Percentiles rank a stretch among this genome's conserved stretches.
These are phyloP conservation scores for Microdochium trichocladiopsis DNA, from an alignment of 2,329 filamentous ascomycete genomes.

Conservation along the genomic window DNA sequence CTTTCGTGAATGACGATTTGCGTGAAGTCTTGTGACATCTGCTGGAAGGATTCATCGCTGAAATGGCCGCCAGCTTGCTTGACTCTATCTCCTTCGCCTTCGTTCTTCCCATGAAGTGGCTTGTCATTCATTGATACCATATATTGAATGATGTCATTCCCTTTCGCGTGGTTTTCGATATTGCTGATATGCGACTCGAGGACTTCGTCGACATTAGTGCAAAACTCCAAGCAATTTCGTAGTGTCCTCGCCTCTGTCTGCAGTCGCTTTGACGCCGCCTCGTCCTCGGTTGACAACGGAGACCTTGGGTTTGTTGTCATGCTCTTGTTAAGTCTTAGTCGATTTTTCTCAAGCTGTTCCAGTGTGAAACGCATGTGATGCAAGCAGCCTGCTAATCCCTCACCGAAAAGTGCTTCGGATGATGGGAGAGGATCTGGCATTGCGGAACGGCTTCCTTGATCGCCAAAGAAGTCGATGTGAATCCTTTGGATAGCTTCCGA, in stretches of 20 bases:
- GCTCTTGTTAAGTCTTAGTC: background rate
- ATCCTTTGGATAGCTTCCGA: constrained; percentile 1
- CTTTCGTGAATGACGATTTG: constrained; percentile 1
- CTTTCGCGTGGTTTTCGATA: constrained; percentile 2
- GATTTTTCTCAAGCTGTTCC: constrained; percentile 1
- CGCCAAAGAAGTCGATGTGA: constrained; percentile 1
- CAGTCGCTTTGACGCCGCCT: constrained; percentile 1
- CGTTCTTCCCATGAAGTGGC: constrained; percentile 1
- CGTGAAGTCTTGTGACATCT: constrained; percentile 1
- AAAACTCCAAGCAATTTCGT: constrained; percentile 1
- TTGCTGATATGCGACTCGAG: constrained; percentile 2
- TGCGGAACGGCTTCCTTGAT: background rate
- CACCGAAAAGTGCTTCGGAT: background rate
- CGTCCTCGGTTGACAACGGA: background rate
- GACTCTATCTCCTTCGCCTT: background rate
- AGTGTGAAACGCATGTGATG: constrained; percentile 3
- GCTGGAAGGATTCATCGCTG: constrained; percentile 1
- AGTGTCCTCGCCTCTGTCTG: constrained; percentile 1
- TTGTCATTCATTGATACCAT: constrained; percentile 2
- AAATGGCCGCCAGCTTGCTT: constrained; percentile 2
- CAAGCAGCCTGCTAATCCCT: constrained; percentile 1
- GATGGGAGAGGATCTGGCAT: background rate
- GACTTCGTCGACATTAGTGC: constrained; percentile 1
- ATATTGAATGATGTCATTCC: constrained; percentile 1
- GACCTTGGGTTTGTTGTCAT: background rate